Evolutionary conservation across 164 flowering plant species (phyloP).

Genomic region (Dillenia suffruticosa): DNA sequence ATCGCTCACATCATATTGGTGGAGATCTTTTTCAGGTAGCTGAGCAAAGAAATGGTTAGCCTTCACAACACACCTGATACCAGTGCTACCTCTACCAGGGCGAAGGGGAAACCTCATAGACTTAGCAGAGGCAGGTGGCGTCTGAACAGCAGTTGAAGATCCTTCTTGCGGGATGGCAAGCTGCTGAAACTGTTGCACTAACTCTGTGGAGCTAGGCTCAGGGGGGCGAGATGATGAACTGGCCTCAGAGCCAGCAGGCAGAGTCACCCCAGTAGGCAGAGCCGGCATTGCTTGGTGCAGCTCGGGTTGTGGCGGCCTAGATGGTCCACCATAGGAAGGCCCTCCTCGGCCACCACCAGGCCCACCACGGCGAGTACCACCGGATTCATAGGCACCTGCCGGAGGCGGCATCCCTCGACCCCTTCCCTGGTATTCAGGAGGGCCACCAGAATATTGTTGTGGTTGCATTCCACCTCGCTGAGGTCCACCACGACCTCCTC

Average conservation of each 20-base stretch:
- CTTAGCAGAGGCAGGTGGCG: constrained; percentile 45
- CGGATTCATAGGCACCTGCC: constrained; percentile 8
- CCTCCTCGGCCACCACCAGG: constrained; percentile 33
- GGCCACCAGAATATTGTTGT: constrained; percentile 16
- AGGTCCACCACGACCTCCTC: constrained; percentile 17
- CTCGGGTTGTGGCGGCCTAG: constrained; percentile 59
- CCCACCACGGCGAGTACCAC: constrained; percentile 30
- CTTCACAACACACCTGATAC: constrained; percentile 62
- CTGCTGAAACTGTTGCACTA: constrained; percentile 42
- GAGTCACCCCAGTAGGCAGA: constrained; percentile 31
- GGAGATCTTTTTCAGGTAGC: constrained; percentile 74
- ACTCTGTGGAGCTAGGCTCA: constrained; percentile 18
- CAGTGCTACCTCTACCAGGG: constrained; percentile 70
- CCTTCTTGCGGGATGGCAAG: constrained; percentile 32
- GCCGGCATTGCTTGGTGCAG: constrained; percentile 80
- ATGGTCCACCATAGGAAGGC: constrained; percentile 35
- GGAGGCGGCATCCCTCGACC: constrained; percentile 37
- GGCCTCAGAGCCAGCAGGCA: constrained; percentile 30
- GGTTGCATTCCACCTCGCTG: constrained; percentile 23
- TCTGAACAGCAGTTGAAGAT: constrained; percentile 30
- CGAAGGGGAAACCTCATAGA: constrained; percentile 65
- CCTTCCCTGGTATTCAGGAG: constrained; percentile 36
- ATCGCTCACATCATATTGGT: constrained; percentile 75
- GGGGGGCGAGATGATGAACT: constrained; percentile 40
- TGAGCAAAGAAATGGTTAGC: constrained; percentile 88